Conservation (phyloP, 768 basidiomycete species). For the Podaxis mareebaensis region DNA sequence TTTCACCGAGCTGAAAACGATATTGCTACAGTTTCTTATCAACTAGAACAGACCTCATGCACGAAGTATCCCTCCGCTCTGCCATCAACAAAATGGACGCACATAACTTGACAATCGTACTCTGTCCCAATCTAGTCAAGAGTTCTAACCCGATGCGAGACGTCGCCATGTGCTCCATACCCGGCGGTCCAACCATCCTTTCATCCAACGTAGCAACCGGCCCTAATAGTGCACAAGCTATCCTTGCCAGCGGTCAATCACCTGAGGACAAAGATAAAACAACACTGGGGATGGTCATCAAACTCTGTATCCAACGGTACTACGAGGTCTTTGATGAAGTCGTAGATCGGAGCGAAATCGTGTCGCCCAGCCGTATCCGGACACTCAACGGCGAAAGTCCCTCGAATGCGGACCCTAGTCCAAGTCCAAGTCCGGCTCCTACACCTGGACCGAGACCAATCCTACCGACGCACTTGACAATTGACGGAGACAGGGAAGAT, state of each 20-base stretch:
- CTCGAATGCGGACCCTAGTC: conserved; percentile 24
- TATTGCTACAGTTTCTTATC: conserved; percentile 16
- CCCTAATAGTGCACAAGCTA: conserved; percentile 18
- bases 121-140: conserved; percentile 79
- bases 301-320: conserved; percentile 79
- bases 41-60: conserved; percentile 62
- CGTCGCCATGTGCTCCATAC: conserved; percentile 71
- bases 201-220: conserved; percentile 25
- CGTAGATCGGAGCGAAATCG: conserved; percentile 67
- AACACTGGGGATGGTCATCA: conserved; percentile 71
- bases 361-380: conserved; percentile 36
- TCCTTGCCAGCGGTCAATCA: conserved; percentile 16
- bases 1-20: conserved; percentile 12
- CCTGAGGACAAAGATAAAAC: conserved; percentile 41
- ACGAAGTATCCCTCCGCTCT: conserved; percentile 73
- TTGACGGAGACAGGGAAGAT: conserved; percentile 18
- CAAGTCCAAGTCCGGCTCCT: not conserved
- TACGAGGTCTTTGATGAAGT: conserved; percentile 87
- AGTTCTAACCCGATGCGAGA: conserved; percentile 68
- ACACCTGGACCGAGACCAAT: conserved; percentile 8
- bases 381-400: conserved; percentile 25
- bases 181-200: conserved; percentile 44
- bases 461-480: conserved; percentile 10
- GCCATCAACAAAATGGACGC: conserved; percentile 79
- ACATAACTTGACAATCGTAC: conserved; percentile 76